Conservation (phyloP, 2,329 filamentous ascomycete genomes). For the Exophiala alcalophila region DNA sequence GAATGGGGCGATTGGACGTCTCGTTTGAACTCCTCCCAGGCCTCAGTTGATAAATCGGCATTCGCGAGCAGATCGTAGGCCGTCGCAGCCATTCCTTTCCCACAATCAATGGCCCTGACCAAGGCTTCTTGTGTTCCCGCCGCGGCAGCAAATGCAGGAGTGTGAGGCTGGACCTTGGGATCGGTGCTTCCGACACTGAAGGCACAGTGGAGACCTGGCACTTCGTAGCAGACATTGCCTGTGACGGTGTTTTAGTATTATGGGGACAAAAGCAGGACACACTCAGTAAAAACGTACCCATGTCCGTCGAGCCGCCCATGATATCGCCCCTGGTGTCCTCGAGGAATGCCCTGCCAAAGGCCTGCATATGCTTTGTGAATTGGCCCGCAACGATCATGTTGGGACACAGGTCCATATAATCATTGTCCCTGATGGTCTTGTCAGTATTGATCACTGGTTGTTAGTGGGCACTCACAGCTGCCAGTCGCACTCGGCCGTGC, state of each 20-base stretch:
- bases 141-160: conserved; percentile 45
- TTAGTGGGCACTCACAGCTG: conserved; percentile 13
- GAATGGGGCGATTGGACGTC: too few relatives aligned
- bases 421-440: conserved; percentile 7
- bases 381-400: conserved; percentile 46
- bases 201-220: conserved; percentile 50
- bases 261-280: too few relatives aligned
- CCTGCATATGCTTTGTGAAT: conserved; percentile 47
- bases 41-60: conserved; percentile 9
- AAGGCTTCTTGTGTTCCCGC: conserved; percentile 43
- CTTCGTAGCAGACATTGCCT: conserved; percentile 50
- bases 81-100: conserved; percentile 46
- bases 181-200: conserved; percentile 44
- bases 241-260: too few relatives aligned
- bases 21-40: conserved; percentile 2
- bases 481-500: conserved; percentile 34
- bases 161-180: conserved; percentile 40
- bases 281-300: too few relatives aligned
- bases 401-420: conserved; percentile 47
- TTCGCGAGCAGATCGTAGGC: conserved; percentile 33
- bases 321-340: conserved; percentile 38
- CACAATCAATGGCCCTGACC: conserved; percentile 43
- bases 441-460: too few relatives aligned
- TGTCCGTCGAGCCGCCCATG: conserved; percentile 48
- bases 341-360: conserved; percentile 40